Evolutionary conservation across 116 monocot genomes (phyloP).

Genomic region (Phalaenopsis hybrid): DNA sequence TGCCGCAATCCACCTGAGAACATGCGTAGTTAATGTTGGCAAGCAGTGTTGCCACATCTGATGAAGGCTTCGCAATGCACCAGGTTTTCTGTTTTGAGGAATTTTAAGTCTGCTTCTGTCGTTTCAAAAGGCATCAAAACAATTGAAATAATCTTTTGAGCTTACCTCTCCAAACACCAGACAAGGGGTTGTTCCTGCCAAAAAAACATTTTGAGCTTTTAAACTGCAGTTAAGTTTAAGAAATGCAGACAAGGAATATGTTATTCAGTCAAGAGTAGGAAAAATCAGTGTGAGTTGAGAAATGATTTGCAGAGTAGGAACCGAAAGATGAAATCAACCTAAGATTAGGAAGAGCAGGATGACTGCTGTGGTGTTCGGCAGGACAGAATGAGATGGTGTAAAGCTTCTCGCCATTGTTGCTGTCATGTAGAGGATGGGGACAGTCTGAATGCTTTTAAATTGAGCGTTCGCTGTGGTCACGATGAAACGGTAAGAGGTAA

Average conservation of each 20-base stretch:
- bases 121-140: no score
- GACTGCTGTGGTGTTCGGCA: background rate
- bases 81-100: constrained; percentile 14
- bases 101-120: no score
- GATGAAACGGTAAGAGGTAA: background rate
- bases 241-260: no score
- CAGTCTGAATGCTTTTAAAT: background rate
- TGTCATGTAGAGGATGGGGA: background rate
- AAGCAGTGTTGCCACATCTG: constrained; percentile 9
- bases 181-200: background rate
- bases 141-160: background rate
- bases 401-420: constrained; percentile 3
- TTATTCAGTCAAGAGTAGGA: no score
- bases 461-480: background rate
- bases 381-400: background rate
- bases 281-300: background rate
- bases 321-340: background rate
- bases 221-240: no score
- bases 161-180: background rate
- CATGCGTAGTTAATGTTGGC: constrained; percentile 20
- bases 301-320: background rate
- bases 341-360: constrained; percentile 2
- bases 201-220: background rate
- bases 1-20: constrained; percentile 18
- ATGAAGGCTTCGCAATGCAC: constrained; percentile 22